phyloP scores from a whole-genome alignment of 345 rosid genomes.

The Rhizophora apiculata region DNA sequence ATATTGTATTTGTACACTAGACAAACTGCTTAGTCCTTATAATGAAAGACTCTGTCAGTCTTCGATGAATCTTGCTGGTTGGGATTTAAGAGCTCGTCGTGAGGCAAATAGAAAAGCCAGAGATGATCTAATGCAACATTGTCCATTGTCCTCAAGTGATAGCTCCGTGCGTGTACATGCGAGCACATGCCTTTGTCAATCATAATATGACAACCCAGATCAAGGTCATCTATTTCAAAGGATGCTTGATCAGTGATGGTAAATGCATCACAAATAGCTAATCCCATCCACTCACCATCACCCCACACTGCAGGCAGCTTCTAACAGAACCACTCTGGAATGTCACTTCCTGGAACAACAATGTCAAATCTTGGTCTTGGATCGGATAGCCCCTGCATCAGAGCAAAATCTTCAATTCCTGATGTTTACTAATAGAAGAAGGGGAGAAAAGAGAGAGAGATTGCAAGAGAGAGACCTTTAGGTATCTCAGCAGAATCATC shows the following conservation, averaged over 20 bases:
- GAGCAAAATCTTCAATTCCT: neutral
- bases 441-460: too few relatives aligned
- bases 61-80: neutral
- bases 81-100: neutral
- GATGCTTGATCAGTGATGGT: neutral
- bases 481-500: neutral
- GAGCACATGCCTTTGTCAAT: neutral
- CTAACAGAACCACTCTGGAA: slow-evolving; percentile 18
- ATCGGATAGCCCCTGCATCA: neutral
- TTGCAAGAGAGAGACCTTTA: neutral
- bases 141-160: neutral
- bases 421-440: neutral
- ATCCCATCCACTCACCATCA: slow-evolving; percentile 6
- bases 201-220: neutral
- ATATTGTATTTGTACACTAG: neutral
- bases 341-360: slow-evolving; percentile 10
- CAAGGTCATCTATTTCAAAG: neutral
- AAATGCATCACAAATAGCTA: slow-evolving; percentile 2
- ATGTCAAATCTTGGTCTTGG: neutral
- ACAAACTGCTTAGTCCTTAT: neutral
- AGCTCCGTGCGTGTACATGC: neutral
- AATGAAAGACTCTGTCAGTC: neutral
- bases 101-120: slow-evolving; percentile 9
- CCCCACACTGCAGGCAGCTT: neutral
- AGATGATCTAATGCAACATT: neutral